Base-by-base conservation (phyloP, 2,329 filamentous ascomycete genomes). In the Mollisiaceae sp. region DNA sequence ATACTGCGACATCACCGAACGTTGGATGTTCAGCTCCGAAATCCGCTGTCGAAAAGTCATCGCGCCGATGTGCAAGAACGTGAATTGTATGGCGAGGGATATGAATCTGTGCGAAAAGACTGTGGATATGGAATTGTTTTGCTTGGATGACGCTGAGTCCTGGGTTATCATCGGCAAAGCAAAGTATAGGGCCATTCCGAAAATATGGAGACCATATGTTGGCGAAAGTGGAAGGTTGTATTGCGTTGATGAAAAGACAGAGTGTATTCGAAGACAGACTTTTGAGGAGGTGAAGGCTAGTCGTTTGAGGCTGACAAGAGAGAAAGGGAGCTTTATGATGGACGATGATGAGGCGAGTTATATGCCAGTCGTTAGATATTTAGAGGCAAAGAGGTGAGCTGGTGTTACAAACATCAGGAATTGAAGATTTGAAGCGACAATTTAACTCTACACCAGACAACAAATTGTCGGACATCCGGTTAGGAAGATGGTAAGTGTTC, bases 21-120 rank as follows among this genome's bases (percentile, higher is more conserved):
- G 68, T 4, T 70, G 62, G 56, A 59, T 69, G 50, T 69, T 73
- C 50, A 60, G 36, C 12, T 57, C 54, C 0, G 70, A 72, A 41
- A 38, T 72, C 27, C 22, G 64, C 15, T 27, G 43, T 5, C 59
- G 70, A 41, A 60, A 39, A 20, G 12, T 65, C 5, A 54, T 36
- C 5, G 39, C 20, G 15, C 60, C 54, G n/a, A 35, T 55, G 35
- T 68, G 65, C 38, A 63, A 41, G 60, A 35, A 62, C 6, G 14
- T 43, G 14, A 62, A 36, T 5, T 69, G 63, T 59, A 62, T 63
- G 54, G 60, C 52, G 39, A 59, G 8, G 9, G 56, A 62, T 43
- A 20, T 55, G 39, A 45, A 12, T 22, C 9, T 32, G n/a, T 65
- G 64, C 8, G 39, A 56, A 8, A 56, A 60, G 20, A 47, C 12